Conservation (phyloP, 202 grass and related monocot species). For the Setaria italica region DNA sequence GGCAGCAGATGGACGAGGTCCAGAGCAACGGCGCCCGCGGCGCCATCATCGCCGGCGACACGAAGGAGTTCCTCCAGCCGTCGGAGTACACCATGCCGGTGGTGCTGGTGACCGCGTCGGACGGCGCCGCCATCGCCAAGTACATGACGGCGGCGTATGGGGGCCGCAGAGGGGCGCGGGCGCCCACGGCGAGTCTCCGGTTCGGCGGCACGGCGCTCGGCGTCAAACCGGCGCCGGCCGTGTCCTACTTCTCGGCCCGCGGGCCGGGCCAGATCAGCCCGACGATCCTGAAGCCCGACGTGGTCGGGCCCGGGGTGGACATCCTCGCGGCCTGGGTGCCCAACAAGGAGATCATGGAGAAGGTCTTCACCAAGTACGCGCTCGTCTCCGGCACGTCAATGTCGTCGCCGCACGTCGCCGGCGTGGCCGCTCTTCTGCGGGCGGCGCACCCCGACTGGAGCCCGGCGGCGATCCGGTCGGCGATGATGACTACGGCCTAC, state of each 20-base stretch:
- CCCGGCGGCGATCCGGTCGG: slow-evolving; percentile 57
- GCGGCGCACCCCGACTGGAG: slow-evolving; percentile 67
- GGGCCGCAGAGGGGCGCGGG: too few species aligned
- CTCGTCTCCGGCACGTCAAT: slow-evolving; percentile 66
- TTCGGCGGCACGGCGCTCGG: slow-evolving; percentile 57
- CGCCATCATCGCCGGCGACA: slow-evolving; percentile 45
- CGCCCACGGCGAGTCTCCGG: slow-evolving; percentile 48
- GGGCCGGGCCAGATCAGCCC: slow-evolving; percentile 51
- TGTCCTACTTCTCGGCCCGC: slow-evolving; percentile 58
- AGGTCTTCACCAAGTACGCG: slow-evolving; percentile 47
- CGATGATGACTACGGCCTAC: slow-evolving; percentile 85
- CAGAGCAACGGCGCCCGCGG: slow-evolving; percentile 45
- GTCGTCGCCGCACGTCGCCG: slow-evolving; percentile 68
- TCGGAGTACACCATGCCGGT: slow-evolving; percentile 49
- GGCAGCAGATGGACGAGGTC: slow-evolving; percentile 53
- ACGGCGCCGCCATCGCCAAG: slow-evolving; percentile 56
- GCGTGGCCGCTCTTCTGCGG: slow-evolving; percentile 62
- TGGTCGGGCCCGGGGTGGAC: slow-evolving; percentile 51
- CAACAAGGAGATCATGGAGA: slow-evolving; percentile 48
- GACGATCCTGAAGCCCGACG: slow-evolving; percentile 63
- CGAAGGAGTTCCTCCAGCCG: slow-evolving; percentile 30
- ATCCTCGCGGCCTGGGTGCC: slow-evolving; percentile 65
- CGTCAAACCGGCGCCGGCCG: slow-evolving; percentile 59
- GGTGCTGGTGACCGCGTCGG: slow-evolving; percentile 45
- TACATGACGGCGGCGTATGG: neutral